Conservation (phyloP, 768 basidiomycete species). For the Boletus reticulatus region DNA sequence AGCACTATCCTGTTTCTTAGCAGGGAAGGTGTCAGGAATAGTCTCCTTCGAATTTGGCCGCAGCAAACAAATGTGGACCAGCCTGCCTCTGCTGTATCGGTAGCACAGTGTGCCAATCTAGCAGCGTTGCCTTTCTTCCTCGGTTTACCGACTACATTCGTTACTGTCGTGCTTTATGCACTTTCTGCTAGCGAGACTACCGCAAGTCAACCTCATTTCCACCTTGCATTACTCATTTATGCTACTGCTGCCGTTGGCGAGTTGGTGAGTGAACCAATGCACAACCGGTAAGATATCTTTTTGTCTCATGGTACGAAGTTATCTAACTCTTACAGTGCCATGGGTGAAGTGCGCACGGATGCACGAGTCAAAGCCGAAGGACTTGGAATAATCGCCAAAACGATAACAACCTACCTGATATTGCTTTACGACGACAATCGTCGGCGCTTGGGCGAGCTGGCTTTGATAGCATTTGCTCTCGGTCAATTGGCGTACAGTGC, state of each 20-base stretch:
- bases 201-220: slow-evolving; percentile 62
- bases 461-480: slow-evolving; percentile 79
- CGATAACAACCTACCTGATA: slow-evolving; percentile 65
- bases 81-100: neutral
- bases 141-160: slow-evolving; percentile 62
- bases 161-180: slow-evolving; percentile 53
- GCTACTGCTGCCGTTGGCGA: slow-evolving; percentile 73
- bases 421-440: slow-evolving; percentile 49
- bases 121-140: slow-evolving; percentile 63
- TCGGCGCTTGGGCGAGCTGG: slow-evolving; percentile 39
- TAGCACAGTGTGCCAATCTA: slow-evolving; percentile 41
- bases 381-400: slow-evolving; percentile 70
- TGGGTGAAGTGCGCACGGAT: slow-evolving; percentile 62
- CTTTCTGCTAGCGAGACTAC: slow-evolving; percentile 52
- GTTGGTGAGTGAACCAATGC: slow-evolving; percentile 79
- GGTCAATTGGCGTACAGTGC: slow-evolving; percentile 80
- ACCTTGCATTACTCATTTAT: slow-evolving; percentile 63
- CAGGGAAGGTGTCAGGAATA: slow-evolving; percentile 90
- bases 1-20: slow-evolving; percentile 90
- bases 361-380: slow-evolving; percentile 87
- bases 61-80: slow-evolving; percentile 8
- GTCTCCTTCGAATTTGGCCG: slow-evolving; percentile 62
- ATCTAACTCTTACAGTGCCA: slow-evolving; percentile 49
- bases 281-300: slow-evolving; percentile 54
- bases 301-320: neutral